Base-by-base conservation (phyloP, 2,329 filamentous ascomycete species). In the Aspergillus brunneoviolaceus region DNA sequence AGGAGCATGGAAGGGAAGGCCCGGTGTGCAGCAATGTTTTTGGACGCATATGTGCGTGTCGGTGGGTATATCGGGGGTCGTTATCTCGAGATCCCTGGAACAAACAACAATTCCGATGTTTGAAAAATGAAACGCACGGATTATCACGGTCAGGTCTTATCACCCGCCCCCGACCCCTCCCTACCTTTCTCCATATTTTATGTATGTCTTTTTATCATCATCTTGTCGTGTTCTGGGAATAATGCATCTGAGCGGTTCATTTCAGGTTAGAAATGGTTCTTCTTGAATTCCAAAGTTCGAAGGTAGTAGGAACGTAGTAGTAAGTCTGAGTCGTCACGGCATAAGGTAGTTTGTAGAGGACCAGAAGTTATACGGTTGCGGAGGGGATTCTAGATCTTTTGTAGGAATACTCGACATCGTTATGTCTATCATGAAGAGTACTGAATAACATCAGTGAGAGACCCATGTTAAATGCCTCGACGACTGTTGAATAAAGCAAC, bases 211-310 rank as follows among this genome's bases (percentile, higher is more conserved):
- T 50, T 39, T 54, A 47, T 57, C 23, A 59, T 64, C 59, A 59
- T 35, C 57, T 53, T 55, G 55, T 64, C 23, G 35, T 45, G 47
- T 48, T 61, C 49, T 55, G 52, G 57, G 51, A 63, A 68, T 45
- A 45, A 45, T 67, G 66, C 65, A 65, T 68, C 62, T 62, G 65
- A 67, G 65, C 66, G 64, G 59, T 57, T 62, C 51, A 51, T 57
- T 63, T 59, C 57, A 33, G 25, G 49, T 48, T 31, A 55, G 45
- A 52, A 52, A 16, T 25, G 27, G n/a, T 48, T 25, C 45, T 25
- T 27, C 27, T 35, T 45, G 14, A 35, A 19, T 16, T 19, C 16
- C 2, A 19, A 16, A 19, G 14, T 2, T 7, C 2, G n/a, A 19
- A 16, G 14, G n/a, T n/a, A 45, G 16, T 45, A 10, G 39, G 39